Percentiles rank a stretch among this genome's conserved stretches.
These are phyloP conservation scores for Gnomoniopsis sp. DNA, from an alignment of 2,329 filamentous ascomycete genomes.

Conservation along the genomic window DNA sequence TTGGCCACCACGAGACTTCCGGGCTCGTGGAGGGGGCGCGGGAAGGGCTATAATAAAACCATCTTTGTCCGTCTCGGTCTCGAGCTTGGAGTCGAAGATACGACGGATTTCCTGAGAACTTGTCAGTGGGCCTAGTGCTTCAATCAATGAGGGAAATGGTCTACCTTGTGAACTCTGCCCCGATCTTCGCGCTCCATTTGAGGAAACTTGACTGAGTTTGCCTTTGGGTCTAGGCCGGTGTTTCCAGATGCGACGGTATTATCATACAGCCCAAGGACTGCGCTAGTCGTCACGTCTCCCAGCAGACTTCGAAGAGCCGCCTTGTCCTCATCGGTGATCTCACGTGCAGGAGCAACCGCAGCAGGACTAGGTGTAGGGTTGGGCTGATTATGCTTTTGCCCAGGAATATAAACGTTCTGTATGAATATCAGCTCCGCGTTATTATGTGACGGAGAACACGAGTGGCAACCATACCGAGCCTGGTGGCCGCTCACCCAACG, in stretches of 20 bases:
- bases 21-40: slow-evolving; percentile 44
- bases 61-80: slow-evolving; percentile 62
- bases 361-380: slow-evolving; percentile 23
- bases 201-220: slow-evolving; percentile 35
- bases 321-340: slow-evolving; percentile 29
- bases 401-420: slow-evolving; percentile 8
- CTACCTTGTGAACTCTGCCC: slow-evolving; percentile 46
- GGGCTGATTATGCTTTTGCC: not conserved
- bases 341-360: slow-evolving; percentile 9
- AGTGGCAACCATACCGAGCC: slow-evolving; percentile 9
- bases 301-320: slow-evolving; percentile 36
- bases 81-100: slow-evolving; percentile 74
- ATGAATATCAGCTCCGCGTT: not conserved
- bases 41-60: slow-evolving; percentile 66
- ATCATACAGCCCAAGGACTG: slow-evolving; percentile 40
- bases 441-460: not conserved
- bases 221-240: slow-evolving; percentile 26
- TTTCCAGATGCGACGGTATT: slow-evolving; percentile 25
- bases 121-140: not conserved
- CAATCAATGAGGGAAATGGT: slow-evolving; percentile 1
- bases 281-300: slow-evolving; percentile 35
- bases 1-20: slow-evolving; percentile 30
- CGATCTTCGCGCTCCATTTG: slow-evolving; percentile 42
- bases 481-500: slow-evolving; percentile 9
- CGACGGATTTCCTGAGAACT: slow-evolving; percentile 60